Base-by-base conservation (phyloP, 1,284 basidiomycete species). In the Rhodotorula sp. region DNA sequence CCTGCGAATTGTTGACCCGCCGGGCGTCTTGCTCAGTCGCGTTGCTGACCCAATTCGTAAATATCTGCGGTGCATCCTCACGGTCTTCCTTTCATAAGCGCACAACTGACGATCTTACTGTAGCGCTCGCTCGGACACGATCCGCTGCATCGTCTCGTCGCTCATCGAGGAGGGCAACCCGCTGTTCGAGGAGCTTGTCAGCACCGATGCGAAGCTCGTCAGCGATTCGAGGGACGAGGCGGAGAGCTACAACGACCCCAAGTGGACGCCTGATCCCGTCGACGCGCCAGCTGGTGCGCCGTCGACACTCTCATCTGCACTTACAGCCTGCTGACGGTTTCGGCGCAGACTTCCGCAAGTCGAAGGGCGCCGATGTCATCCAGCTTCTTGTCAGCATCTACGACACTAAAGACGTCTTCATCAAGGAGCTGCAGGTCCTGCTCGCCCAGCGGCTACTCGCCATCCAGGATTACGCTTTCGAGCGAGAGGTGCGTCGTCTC, bases 301-400 rank as follows among this genome's bases (percentile, higher is more conserved):
- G 4, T 44, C 24, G 44, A 4, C 4, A 9, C 6, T n/a, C 34
- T 52, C 44, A 31, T 13, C 40, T 11, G 8, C 15, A 13, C 16
- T 44, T 20, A 5, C 34, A 16, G 7, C 18, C 37, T 22, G 5
- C 26, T 22, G 34, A 26, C 8, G 18, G 22, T 20, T 55, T 22
- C n/a, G 1, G 28, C 52, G 30, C 77, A 93, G 93, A 93, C 74
- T 96, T 94, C 81, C 85, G 92, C 44, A 87, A 89, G 0, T 92
- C 89, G 77, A 92, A 90, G 78, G 87, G 89, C 0, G 89, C 89
- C 74, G 94, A 97, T 78, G 87, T 96, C 69, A 89, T 97, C 76
- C 94, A 91, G 78, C 94, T 93, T 1, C 87, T 97, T 1, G 92
- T 97, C 73, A 93, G 91, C 78, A 97, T 97, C 73, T 97, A 95